Evolutionary conservation across 1,284 basidiomycete genomes (phyloP), one percentile per base, ranked within the genome.

Genomic region (Ustanciosporium gigantosporum): DNA sequence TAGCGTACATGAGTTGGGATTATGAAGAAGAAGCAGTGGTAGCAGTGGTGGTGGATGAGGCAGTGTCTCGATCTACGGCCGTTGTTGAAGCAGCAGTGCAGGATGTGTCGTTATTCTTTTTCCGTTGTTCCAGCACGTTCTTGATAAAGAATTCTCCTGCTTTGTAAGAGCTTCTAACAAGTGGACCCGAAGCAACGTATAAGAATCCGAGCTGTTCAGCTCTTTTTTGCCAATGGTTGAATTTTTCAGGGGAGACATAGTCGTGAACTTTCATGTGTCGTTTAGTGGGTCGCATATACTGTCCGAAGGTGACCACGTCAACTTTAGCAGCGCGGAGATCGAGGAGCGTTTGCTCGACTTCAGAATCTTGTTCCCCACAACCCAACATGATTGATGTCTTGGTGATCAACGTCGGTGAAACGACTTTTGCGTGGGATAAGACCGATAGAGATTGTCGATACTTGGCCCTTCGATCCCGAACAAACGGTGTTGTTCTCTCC

Each of bases 301-400:
- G 95, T 1, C 95, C 95, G 76, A 99, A 97, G 0, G 95, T 99
- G 24, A 99, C 93, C 8, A 99, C 94, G 76, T 98, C 93, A 25
- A 98, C 94, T 58, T 91, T 83, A 29, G 86, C 82, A 60, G 87
- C 87, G 32, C 94, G 87, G 3, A 98, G 83, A 66, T 94, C 94
- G 91, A 75, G 25, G 5, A 99, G 82, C 1, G 93, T 87, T 73
- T 88, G 85, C 78, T 88, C 80, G 3, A 99, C 76, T 78, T 98
- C 91, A 5, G 88, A 86, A 46, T 88, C 86, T 35, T 83, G 84
- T 81, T 99, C 95, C 2, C 95, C 95, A 3, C 98, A 88, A 46
- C 95, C 95, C 34, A 99, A 85, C 95, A 99, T 99, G 67, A 99
- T 89, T 72, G 91, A 95, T 4, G 92, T 97, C 83, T 99, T 99